Base-by-base conservation (phyloP, 1,284 basidiomycete genomes). In the Sphagnurus paluster region DNA sequence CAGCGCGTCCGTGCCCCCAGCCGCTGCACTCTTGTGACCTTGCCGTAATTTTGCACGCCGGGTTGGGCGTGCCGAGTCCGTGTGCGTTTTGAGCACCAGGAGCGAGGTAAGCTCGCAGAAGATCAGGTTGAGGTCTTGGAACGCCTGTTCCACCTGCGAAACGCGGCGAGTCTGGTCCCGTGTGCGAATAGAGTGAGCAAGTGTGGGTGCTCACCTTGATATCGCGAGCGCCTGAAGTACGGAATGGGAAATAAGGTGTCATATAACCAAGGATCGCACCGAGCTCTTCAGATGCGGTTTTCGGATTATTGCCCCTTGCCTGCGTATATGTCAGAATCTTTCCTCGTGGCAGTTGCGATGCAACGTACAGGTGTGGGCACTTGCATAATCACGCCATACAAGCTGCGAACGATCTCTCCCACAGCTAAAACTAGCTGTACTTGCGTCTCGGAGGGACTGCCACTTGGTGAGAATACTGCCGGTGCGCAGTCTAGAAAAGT, bases 401-500 rank as follows among this genome's bases (percentile, higher is more conserved):
- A 68, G 28, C 73, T 75, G 9, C 76, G 74, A 16, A 79, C 75
- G 46, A 95, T 81, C 42, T 79, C 74, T 24, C 76, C 72, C 5
- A 87, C 76, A 0, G 80, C 76, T 6, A 76, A 53, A 14, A 94
- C 75, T 37, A 89, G 75, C 39, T 80, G 76, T 9, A 87, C 62
- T 47, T 92, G 82, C 1, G 72, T 74, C 47, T 84, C 82, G 7
- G 79, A 65, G 2, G 79, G 75, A 21, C 62, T 70, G 17, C 67
- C 66, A 49, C 75, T 75, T 0, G 84, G 85, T 6, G 82, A 77
- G 65, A 95, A 93, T 2, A 88, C 88, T 7, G 78, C 62, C 1
- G 94, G 90, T 1, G 91, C 90, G 50, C 81, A 80, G 63, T 97
- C 93, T 17, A 97, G 76, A 63, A 93, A 91, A 0, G 87, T 86